Base-by-base conservation (phyloP, 768 basidiomycete genomes). In the Ramaria sp. region DNA sequence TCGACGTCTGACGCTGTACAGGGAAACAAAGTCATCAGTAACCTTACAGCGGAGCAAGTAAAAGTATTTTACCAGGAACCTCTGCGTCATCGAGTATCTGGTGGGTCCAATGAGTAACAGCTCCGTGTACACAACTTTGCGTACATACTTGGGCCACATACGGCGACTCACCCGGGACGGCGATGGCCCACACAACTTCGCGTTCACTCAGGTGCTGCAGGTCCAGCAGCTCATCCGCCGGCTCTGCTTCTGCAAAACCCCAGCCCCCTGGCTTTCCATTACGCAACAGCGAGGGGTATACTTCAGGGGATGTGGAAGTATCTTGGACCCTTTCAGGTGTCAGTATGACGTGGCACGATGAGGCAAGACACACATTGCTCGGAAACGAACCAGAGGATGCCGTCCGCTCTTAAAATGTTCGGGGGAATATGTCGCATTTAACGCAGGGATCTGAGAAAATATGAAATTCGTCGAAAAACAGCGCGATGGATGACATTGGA, bases 151-250 rank as follows among this genome's bases (percentile, higher is more conserved):
- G 7, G 17, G 67, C 60, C 59, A 73, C 76, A 86, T 88, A 91
- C 0, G 68, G 57, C 48, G 78, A 75, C 64, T 88, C 76, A 22
- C 82, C 85, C 1, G 89, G 89, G 7, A 91, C 76, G 57, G 75
- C 82, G 30, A 87, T 81, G 0, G 81, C 84, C 90, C 90, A 92
- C 9, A 88, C 53, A 19, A 82, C 71, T 19, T 69, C 75, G 65
- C 80, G 78, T 59, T 89, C 86, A 57, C 74, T 72, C n/a, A 91
- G 72, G 62, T 78, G 66, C 30, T 71, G 42, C 20, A 81, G 61
- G 19, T 66, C 61, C 24, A 61, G 57, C 43, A 68, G 66, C 24
- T 68, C 65, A 11, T 62, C 47, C 19, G 59, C 48, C 55, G 59
- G 60, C 48, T 61, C 66, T 50, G 61, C 65, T 19, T 72, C 76